phyloP scores from a whole-genome alignment of 2,329 filamentous ascomycete genomes.

The Fusarium pseudoanthophilum region DNA sequence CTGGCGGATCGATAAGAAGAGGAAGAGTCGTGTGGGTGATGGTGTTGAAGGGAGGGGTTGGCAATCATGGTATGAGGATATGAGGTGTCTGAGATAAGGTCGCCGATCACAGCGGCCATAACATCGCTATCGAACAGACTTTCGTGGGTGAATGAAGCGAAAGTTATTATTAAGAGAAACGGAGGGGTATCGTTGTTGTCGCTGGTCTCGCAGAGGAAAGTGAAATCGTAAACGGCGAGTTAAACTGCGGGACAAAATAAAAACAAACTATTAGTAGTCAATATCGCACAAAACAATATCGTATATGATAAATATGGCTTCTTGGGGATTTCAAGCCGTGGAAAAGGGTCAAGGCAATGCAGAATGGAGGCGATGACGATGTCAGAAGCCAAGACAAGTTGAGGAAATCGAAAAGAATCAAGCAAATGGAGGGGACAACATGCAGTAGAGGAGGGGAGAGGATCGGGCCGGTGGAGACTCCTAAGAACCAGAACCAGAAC shows the following conservation, averaged over 20 bases:
- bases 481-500: slow-evolving; percentile 21
- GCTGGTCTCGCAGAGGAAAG: slow-evolving; percentile 33
- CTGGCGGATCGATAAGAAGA: slow-evolving; percentile 46
- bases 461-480: slow-evolving; percentile 41
- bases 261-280: slow-evolving; percentile 41
- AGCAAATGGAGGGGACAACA: slow-evolving; percentile 38
- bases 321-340: slow-evolving; percentile 4
- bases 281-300: slow-evolving; percentile 26
- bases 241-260: slow-evolving; percentile 34
- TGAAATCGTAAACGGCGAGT: slow-evolving; percentile 34
- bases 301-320: slow-evolving; percentile 19
- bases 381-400: slow-evolving; percentile 35
- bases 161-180: slow-evolving; percentile 29
- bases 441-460: slow-evolving; percentile 37
- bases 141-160: slow-evolving; percentile 8
- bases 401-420: slow-evolving; percentile 42
- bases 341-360: slow-evolving; percentile 12
- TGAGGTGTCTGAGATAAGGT: slow-evolving; percentile 78
- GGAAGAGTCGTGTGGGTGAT: slow-evolving; percentile 54
- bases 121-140: slow-evolving; percentile 50
- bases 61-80: slow-evolving; percentile 78
- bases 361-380: slow-evolving; percentile 41
- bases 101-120: slow-evolving; percentile 74
- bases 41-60: slow-evolving; percentile 59
- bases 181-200: slow-evolving; percentile 37